Conservation (phyloP, 768 basidiomycete genomes). For the Tulasnella sp. region DNA sequence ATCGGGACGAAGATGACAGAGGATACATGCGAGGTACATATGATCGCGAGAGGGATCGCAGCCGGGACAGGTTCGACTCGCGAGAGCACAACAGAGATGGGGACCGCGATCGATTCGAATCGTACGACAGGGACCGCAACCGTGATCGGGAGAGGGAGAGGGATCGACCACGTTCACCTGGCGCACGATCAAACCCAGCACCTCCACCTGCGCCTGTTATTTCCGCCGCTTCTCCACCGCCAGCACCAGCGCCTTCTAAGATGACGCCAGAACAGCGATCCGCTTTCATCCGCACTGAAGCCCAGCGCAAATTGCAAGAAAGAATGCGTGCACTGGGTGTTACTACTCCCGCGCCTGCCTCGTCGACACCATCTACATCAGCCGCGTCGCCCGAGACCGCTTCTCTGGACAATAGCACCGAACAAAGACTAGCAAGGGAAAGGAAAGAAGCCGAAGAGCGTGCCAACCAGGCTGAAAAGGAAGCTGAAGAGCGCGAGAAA, state of each 20-base stretch:
- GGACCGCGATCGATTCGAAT: constrained; percentile 21
- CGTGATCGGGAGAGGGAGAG: constrained; percentile 22
- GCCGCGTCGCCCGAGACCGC: constrained; percentile 25
- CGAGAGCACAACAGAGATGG: constrained; percentile 25
- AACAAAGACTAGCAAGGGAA: constrained; percentile 74
- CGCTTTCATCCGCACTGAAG: constrained; percentile 68
- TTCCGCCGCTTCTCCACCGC: constrained; percentile 31
- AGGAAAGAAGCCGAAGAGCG: constrained; percentile 88
- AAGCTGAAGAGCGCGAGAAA: constrained; percentile 69
- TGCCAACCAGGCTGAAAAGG: constrained; percentile 60
- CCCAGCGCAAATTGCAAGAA: constrained; percentile 68
- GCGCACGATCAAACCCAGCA: constrained; percentile 33
- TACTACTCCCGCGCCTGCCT: constrained; percentile 32
- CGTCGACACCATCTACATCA: constrained; percentile 24
- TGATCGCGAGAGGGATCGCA: constrained; percentile 27
- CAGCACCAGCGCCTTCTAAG: constrained; percentile 30
- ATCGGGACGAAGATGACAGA: constrained; percentile 27
- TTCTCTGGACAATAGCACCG: constrained; percentile 62
- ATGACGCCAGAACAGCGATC: constrained; percentile 80
- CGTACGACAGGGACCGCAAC: constrained; percentile 19
- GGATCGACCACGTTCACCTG: constrained; percentile 33
- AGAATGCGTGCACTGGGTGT: constrained; percentile 81
- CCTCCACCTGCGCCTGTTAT: constrained; percentile 21
- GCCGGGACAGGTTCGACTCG: constrained; percentile 36
- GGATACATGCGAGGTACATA: constrained; percentile 16